A percentile compares a stretch with the other conserved stretches of the same genome.
Conservation (phyloP, 139 green algal genomes). For the Chlamydomonas sp. region DNA sequence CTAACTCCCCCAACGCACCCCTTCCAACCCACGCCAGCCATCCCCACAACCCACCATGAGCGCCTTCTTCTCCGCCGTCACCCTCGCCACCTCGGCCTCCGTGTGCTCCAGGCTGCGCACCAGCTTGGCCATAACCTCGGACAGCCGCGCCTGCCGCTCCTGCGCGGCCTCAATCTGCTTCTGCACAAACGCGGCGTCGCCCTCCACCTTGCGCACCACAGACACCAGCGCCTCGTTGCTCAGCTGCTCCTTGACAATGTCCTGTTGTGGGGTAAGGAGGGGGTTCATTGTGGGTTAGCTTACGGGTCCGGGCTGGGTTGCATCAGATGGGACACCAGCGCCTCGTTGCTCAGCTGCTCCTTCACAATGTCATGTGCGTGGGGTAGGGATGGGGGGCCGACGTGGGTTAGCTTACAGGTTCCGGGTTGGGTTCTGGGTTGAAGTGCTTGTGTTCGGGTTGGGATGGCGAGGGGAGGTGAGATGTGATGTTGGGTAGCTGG, state of each 20-base stretch:
- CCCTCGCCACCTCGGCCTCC: slow-evolving; percentile 60
- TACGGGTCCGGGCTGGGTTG: too few relatives aligned
- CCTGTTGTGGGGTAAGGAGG: neutral
- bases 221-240: slow-evolving; percentile 78
- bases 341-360: too few relatives aligned
- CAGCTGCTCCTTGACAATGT: slow-evolving; percentile 76
- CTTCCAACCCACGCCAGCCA: neutral
- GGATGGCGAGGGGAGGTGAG: neutral
- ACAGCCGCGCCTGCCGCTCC: slow-evolving; percentile 69
- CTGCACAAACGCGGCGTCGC: slow-evolving; percentile 68
- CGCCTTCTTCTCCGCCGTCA: slow-evolving; percentile 57
- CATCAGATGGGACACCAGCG: too few relatives aligned
- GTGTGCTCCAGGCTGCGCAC: slow-evolving; percentile 70
- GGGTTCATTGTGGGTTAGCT: too few relatives aligned
- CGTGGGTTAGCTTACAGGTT: too few relatives aligned
- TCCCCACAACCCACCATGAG: slow-evolving; percentile 8
- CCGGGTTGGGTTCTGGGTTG: too few relatives aligned
- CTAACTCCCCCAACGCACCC: neutral
- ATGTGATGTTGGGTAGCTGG: neutral
- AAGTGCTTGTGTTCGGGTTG: neutral
- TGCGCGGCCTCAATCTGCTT: slow-evolving; percentile 65
- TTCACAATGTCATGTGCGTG: too few relatives aligned
- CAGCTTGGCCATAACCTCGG: slow-evolving; percentile 67
- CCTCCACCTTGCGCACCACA: slow-evolving; percentile 78
- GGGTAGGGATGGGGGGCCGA: too few relatives aligned